These are phyloP conservation scores for Metroxylon sagu DNA, from an alignment of 176 grass and related monocot genomes.

Conservation along the genomic window DNA sequence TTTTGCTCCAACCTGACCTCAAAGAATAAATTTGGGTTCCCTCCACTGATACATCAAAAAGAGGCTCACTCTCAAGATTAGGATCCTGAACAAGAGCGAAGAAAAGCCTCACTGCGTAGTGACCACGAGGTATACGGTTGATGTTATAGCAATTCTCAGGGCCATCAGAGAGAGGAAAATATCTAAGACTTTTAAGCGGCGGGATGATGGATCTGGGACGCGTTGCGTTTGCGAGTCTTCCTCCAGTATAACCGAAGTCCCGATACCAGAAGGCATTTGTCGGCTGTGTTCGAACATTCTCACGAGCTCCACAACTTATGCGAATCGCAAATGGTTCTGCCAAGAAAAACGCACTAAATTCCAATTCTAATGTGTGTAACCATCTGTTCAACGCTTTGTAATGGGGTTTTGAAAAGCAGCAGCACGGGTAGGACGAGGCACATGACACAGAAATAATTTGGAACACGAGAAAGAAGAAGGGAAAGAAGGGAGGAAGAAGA, in stretches of 20 bases:
- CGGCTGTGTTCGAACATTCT: conserved; percentile 64
- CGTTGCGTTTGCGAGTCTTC: conserved; percentile 77
- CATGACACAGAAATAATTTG: no score
- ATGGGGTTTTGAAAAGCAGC: no score
- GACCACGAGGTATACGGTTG: conserved; percentile 60
- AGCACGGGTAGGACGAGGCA: no score
- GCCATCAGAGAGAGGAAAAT: conserved; percentile 87
- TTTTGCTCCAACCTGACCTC: conserved; percentile 75
- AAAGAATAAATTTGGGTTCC: conserved; percentile 83
- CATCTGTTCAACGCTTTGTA: no score
- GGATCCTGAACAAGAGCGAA: conserved; percentile 75
- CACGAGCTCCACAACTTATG: conserved; percentile 91
- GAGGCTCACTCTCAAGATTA: conserved; percentile 67
- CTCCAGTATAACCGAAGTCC: conserved; percentile 87
- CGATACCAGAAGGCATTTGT: conserved; percentile 88
- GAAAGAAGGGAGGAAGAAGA: no score
- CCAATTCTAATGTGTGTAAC: neutral
- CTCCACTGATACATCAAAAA: conserved; percentile 86
- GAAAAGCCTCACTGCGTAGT: conserved; percentile 80
- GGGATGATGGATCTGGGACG: conserved; percentile 59
- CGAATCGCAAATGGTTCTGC: conserved; percentile 79
- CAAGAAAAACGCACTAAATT: conserved; percentile 14
- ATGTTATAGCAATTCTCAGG: conserved; percentile 89
- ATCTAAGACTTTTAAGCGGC: conserved; percentile 71
- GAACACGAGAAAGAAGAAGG: no score